phyloP scores from a whole-genome alignment of 2,329 filamentous ascomycete species.

The Cladosporium sp. region DNA sequence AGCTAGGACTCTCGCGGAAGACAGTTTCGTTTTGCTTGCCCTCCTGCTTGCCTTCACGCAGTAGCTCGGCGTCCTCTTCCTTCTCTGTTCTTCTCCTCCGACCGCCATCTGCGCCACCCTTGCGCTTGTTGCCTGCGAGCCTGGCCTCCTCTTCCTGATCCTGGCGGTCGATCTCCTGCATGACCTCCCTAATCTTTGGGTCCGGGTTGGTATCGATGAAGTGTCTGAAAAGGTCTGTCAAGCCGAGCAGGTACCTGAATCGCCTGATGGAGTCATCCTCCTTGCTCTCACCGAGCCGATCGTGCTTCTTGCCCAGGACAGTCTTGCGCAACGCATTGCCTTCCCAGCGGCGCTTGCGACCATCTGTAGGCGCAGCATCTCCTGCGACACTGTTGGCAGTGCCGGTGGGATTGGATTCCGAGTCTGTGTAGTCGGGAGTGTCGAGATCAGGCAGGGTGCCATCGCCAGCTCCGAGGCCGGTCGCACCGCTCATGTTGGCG shows the following conservation, averaged over 20 bases:
- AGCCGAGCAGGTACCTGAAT: constrained; percentile 88
- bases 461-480: constrained; percentile 25
- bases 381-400: constrained; percentile 77
- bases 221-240: constrained; percentile 96
- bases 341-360: constrained; percentile 79
- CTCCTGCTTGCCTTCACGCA: constrained; percentile 82
- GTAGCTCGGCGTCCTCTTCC: constrained; percentile 88
- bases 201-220: constrained; percentile 98
- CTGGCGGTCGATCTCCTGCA: constrained; percentile 90
- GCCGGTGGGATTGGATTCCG: constrained; percentile 62
- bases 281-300: constrained; percentile 87
- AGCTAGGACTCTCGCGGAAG: constrained; percentile 91
- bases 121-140: constrained; percentile 71
- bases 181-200: constrained; percentile 88
- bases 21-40: constrained; percentile 74
- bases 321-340: constrained; percentile 85
- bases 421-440: constrained; percentile 63
- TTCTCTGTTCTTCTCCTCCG: constrained; percentile 87
- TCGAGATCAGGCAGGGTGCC: constrained; percentile 42
- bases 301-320: constrained; percentile 92
- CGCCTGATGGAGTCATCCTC: constrained; percentile 93
- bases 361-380: constrained; percentile 64
- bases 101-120: constrained; percentile 77
- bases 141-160: constrained; percentile 67
- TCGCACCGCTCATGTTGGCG: neutral